phyloP scores from a whole-genome alignment of 768 basidiomycete genomes.

The Boletus huronensis region DNA sequence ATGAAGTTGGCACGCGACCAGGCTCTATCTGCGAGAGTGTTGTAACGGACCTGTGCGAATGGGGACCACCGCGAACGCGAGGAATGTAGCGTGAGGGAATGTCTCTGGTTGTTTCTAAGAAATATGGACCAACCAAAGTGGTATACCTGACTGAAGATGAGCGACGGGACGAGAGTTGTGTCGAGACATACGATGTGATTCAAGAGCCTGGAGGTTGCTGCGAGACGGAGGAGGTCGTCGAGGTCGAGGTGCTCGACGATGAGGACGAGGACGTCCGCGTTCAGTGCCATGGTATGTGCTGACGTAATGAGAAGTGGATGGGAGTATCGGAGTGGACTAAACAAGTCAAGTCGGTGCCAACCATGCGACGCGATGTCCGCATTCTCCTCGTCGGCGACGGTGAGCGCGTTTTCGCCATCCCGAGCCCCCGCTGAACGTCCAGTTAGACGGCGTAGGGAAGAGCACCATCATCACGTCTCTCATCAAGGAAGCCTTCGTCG shows the following conservation, averaged over 20 bases:
- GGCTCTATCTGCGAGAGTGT: slow-evolving; percentile 47
- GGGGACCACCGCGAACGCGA: slow-evolving; percentile 45
- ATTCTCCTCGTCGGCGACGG: slow-evolving; percentile 94
- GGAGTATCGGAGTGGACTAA: neutral
- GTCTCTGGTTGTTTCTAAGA: slow-evolving; percentile 48
- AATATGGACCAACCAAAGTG: slow-evolving; percentile 59
- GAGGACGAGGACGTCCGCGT: slow-evolving; percentile 55
- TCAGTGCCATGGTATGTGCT: slow-evolving; percentile 33
- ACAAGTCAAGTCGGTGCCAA: slow-evolving; percentile 16
- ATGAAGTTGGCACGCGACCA: slow-evolving; percentile 54
- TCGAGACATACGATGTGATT: slow-evolving; percentile 38
- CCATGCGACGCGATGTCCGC: slow-evolving; percentile 89
- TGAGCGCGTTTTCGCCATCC: slow-evolving; percentile 35
- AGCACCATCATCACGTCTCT: slow-evolving; percentile 95
- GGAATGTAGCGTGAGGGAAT: slow-evolving; percentile 48
- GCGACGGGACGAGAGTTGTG: neutral
- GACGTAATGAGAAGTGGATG: slow-evolving; percentile 13
- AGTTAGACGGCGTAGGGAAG: slow-evolving; percentile 94
- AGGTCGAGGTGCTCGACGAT: slow-evolving; percentile 45
- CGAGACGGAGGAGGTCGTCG: slow-evolving; percentile 38
- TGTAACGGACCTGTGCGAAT: slow-evolving; percentile 44
- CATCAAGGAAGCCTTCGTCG: slow-evolving; percentile 93
- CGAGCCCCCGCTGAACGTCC: neutral
- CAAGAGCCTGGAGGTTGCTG: slow-evolving; percentile 29
- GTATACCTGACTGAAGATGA: slow-evolving; percentile 43